Conservation (phyloP, 1,284 basidiomycete genomes). For the Wallemia mellicola region DNA sequence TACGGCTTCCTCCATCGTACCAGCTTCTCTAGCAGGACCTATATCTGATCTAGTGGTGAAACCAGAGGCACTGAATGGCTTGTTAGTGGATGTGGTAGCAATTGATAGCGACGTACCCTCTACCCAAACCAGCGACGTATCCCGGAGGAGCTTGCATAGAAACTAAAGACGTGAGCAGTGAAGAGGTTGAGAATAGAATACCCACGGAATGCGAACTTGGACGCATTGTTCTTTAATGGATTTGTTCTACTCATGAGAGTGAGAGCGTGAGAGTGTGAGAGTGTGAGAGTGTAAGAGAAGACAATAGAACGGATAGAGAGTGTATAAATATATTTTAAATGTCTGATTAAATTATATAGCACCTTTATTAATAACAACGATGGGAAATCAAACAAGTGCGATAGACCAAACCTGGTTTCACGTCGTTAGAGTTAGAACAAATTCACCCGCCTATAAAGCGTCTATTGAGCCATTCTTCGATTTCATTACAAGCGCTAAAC, state of each 20-base stretch:
- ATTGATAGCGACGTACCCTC: too few species aligned
- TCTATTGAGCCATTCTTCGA: neutral
- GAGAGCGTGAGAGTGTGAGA: neutral
- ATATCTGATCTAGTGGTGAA: slow-evolving; percentile 98
- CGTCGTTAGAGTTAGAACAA: neutral
- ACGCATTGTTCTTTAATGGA: neutral
- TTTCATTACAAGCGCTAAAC: neutral
- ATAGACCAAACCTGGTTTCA: neutral
- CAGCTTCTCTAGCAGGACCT: slow-evolving; percentile 71
- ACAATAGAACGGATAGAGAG: too few species aligned
- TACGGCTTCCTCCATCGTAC: slow-evolving; percentile 1
- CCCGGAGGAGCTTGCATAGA: slow-evolving; percentile 38
- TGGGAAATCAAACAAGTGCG: neutral
- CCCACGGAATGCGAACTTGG: neutral
- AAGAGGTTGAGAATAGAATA: neutral
- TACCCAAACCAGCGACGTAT: slow-evolving; percentile 33
- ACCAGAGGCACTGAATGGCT: slow-evolving; percentile 47
- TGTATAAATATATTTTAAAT: too few species aligned
- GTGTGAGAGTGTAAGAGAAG: neutral
- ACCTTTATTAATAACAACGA: neutral
- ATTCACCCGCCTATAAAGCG: neutral
- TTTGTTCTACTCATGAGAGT: neutral
- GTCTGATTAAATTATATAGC: too few species aligned
- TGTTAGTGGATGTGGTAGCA: neutral
- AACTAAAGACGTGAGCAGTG: slow-evolving; percentile 2